Conservation (phyloP, 2,329 filamentous ascomycete species). For the Chalara sp. region DNA sequence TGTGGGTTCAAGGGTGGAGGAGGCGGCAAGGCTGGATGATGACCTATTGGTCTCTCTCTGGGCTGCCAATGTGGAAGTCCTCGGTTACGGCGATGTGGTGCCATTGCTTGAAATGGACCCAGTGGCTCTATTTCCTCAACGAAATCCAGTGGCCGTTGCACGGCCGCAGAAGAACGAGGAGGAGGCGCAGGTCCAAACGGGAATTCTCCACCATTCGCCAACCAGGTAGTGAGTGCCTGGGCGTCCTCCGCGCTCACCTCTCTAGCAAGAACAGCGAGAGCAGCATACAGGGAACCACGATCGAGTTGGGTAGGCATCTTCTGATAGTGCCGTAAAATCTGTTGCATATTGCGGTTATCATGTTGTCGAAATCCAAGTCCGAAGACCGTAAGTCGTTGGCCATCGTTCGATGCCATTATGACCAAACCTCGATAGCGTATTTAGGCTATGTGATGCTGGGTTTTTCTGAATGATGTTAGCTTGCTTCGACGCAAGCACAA, state of each 20-base stretch:
- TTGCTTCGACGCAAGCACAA: too few species aligned
- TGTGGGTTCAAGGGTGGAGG: neutral
- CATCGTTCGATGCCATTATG: conserved; percentile 12
- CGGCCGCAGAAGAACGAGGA: neutral
- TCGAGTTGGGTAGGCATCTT: conserved; percentile 7
- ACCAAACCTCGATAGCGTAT: neutral
- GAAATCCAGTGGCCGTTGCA: neutral
- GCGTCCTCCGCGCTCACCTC: conserved; percentile 8
- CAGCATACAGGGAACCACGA: conserved; percentile 9
- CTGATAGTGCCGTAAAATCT: conserved; percentile 13
- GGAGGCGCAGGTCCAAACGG: neutral
- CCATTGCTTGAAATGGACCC: neutral
- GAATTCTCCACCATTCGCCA: conserved; percentile 11
- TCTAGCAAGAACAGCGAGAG: conserved; percentile 8
- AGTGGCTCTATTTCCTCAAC: neutral
- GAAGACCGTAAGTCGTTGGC: conserved; percentile 11
- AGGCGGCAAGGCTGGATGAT: neutral
- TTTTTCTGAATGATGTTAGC: too few species aligned
- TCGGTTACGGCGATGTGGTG: neutral
- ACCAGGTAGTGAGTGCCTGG: conserved; percentile 12
- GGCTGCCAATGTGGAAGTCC: neutral
- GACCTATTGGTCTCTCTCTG: neutral
- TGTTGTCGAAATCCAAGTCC: conserved; percentile 17
- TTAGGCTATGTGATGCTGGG: too few species aligned
- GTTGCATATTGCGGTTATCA: conserved; percentile 15